Percentiles rank a stretch among this genome's conserved stretches.
phyloP scores from a whole-genome alignment of 1,284 basidiomycete species.

The Malassezia arunalokei region DNA sequence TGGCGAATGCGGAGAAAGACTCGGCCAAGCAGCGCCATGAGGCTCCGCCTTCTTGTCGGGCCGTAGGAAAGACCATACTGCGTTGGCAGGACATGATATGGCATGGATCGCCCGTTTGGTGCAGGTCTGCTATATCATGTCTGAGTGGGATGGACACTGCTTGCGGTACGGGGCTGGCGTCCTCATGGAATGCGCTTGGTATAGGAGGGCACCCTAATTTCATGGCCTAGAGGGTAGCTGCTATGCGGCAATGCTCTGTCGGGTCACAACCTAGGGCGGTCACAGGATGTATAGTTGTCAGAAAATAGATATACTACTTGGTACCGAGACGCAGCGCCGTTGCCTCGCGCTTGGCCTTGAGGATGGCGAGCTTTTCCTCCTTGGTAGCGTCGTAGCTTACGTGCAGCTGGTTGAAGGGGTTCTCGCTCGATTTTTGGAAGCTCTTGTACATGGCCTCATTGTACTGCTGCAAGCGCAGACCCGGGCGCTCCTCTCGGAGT shows the following conservation, averaged over 20 bases:
- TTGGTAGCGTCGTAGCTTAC: conserved; percentile 70
- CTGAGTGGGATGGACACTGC: conserved; percentile 8
- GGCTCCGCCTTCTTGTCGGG: not conserved
- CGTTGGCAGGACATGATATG: conserved; percentile 9
- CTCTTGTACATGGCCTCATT: conserved; percentile 48
- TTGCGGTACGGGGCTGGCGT: not conserved
- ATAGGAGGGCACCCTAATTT: conserved; percentile 16
- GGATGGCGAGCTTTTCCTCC: conserved; percentile 63
- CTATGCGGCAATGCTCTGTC: conserved; percentile 15
- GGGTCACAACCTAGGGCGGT: conserved; percentile 19
- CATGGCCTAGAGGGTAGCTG: conserved; percentile 16
- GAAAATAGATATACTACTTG: not conserved
- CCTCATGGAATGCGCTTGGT: not conserved
- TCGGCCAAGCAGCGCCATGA: not conserved
- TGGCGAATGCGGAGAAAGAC: conserved; percentile 13
- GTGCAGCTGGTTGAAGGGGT: conserved; percentile 56
- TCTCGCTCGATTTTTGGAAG: conserved; percentile 62
- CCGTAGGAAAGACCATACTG: not conserved
- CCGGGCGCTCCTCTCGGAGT: conserved; percentile 66
- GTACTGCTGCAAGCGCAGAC: conserved; percentile 71
- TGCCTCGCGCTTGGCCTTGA: conserved; percentile 50
- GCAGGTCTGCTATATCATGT: conserved; percentile 9
- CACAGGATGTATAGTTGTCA: not conserved
- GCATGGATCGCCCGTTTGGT: conserved; percentile 16
- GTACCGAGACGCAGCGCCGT: conserved; percentile 31